Conservation (phyloP, 331 rosid genomes). For the Prunus yedoensis region DNA sequence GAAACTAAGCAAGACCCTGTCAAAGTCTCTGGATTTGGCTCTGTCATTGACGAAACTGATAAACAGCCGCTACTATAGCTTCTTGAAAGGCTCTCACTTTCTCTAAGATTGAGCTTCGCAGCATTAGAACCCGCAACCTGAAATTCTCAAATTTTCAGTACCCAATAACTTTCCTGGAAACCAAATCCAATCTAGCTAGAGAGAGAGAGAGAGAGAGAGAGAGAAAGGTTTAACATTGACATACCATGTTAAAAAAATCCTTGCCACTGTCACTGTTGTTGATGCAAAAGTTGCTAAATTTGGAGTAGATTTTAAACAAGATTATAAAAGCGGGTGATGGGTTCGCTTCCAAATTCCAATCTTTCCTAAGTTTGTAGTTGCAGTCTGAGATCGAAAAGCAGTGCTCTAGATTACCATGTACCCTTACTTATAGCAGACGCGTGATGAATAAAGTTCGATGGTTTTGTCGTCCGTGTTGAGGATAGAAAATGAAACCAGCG, state of each 20-base stretch:
- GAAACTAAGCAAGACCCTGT: constrained; percentile 37
- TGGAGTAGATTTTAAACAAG: background rate
- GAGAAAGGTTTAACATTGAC: background rate
- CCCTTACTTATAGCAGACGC: background rate
- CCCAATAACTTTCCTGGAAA: background rate
- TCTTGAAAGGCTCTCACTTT: constrained; percentile 13
- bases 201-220: background rate
- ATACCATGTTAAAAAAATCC: constrained; percentile 8
- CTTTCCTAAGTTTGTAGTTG: background rate
- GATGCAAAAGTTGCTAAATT: constrained; percentile 5
- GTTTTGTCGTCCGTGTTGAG: background rate
- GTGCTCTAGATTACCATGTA: background rate
- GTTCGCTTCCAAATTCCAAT: background rate
- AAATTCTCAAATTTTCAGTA: background rate
- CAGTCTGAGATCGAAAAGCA: background rate
- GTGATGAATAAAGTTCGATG: background rate
- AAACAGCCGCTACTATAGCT: constrained; percentile 17
- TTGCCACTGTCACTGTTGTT: background rate
- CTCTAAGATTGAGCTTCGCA: constrained; percentile 5
- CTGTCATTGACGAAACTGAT: constrained; percentile 32
- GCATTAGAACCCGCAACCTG: constrained; percentile 10
- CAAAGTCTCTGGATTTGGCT: constrained; percentile 34
- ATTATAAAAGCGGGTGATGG: background rate
- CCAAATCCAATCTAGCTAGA: background rate
- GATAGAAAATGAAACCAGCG: background rate